These are phyloP conservation scores for Camelina neglecta DNA, from an alignment of 345 rosid species.

Conservation along the genomic window DNA sequence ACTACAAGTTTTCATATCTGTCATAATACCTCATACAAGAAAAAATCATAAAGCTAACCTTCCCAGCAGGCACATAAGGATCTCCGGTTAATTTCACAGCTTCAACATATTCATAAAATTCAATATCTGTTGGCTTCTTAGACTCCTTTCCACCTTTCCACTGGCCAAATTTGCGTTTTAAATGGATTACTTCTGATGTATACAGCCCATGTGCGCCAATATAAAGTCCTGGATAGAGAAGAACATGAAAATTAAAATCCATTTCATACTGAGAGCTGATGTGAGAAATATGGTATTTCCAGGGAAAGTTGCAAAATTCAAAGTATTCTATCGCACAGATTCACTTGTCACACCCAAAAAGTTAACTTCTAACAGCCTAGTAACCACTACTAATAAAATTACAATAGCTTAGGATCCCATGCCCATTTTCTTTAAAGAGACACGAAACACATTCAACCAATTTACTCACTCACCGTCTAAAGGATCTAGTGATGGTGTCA, in stretches of 20 bases:
- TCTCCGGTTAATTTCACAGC: constrained; percentile 91
- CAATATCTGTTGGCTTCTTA: constrained; percentile 62
- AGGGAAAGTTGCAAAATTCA: background rate
- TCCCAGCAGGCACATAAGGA: constrained; percentile 93
- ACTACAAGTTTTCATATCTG: background rate
- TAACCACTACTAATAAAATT: constrained; percentile 1
- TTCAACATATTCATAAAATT: constrained; percentile 94
- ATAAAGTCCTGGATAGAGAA: constrained; percentile 70
- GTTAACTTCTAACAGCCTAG: constrained; percentile 10
- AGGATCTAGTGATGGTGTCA: constrained; percentile 68
- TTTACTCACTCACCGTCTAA: constrained; percentile 60
- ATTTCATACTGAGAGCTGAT: background rate
- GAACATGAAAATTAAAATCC: constrained; percentile 8
- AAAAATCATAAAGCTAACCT: constrained; percentile 56
- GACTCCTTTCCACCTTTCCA: constrained; percentile 71
- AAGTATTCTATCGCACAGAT: background rate
- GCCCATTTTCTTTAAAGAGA: too few species aligned
- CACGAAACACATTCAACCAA: background rate
- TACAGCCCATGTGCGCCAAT: constrained; percentile 85
- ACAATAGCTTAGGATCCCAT: background rate
- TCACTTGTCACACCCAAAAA: background rate
- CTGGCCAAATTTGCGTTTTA: constrained; percentile 83
- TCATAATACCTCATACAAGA: constrained; percentile 27
- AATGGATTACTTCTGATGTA: constrained; percentile 84
- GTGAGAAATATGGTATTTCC: background rate